Evolutionary conservation across 495 filamentous ascomycete species (phyloP), one percentile per base, ranked within the genome.

Genomic region (Daldinia decipiens): DNA sequence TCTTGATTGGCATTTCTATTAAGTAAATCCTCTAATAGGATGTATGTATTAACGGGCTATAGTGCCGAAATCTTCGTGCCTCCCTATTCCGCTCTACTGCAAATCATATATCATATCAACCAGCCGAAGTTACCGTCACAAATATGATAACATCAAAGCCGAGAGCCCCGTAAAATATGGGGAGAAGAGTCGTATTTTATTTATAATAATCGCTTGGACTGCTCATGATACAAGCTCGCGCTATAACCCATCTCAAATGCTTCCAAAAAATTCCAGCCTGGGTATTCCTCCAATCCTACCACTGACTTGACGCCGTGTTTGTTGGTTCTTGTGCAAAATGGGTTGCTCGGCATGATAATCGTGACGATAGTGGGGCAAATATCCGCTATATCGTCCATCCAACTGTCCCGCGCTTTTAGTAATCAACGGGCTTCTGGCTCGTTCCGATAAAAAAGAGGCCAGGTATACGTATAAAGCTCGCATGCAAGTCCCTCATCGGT

Each of bases 171-270:
- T 27, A 38, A 45, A 36, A 39, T 1, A 4, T 58, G 26, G 24
- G 40, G 34, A 59, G 59, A 51, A 71, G 57, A 62, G 45, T 57
- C 51, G 4, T 67, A 38, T 65, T 57, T 67, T 40, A 50, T 61
- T 67, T 67, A 57, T 54, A 17, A 55, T 56, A 13, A 36, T 29
- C 39, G 55, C 36, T 21, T 26, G 15, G 15, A 56, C 31, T 36
- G 53, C 19, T 43, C 29, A 27, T 56, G 36, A 31, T 50, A 58
- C 15, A 27, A 59, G 64, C 52, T 59, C 15, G 17, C 32, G 39
- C 52, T 58, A 19, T 58, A 36, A 52, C 31, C 27, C 27, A 58
- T 43, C 55, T 60, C n/a, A 9, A 40, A 63, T 50, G 69, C 60
- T 67, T 31, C 47, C 39, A 38, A 31, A 57, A 60, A 54, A 34